A percentile compares a stretch with the other conserved stretches of the same genome.
phyloP scores from a whole-genome alignment of 257 asterid genomes.

The Orobanche coerulescens region DNA sequence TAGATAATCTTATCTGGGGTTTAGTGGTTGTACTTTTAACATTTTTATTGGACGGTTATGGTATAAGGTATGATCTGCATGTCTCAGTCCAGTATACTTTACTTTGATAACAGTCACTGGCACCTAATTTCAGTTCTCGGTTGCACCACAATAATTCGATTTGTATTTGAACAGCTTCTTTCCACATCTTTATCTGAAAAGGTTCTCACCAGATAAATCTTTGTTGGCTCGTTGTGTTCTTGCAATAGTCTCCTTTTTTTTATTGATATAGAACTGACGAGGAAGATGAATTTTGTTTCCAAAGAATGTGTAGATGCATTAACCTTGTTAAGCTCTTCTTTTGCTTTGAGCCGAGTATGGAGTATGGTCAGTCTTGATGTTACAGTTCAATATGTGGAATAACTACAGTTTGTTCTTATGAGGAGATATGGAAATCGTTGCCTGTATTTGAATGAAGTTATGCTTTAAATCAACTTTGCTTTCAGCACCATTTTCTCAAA shows the following conservation, averaged over 20 bases:
- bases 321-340: neutral
- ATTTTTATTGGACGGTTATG: neutral
- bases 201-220: neutral
- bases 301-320: neutral
- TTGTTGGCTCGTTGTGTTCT: neutral
- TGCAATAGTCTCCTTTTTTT: neutral
- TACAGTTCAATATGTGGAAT: neutral
- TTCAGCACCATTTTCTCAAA: neutral
- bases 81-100: neutral
- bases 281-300: neutral
- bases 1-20: conserved; percentile 2
- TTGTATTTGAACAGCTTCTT: neutral
- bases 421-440: neutral
- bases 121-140: neutral
- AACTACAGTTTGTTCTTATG: neutral
- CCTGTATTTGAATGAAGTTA: neutral
- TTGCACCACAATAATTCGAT: neutral
- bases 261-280: neutral
- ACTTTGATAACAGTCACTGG: neutral
- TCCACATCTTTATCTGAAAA: neutral
- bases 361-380: neutral
- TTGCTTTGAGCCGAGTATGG: too few relatives aligned
- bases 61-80: neutral
- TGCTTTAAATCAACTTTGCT: neutral
- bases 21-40: neutral